Evolutionary conservation across 1,284 basidiomycete genomes (phyloP).

Genomic region (Xerocomus minutiporus): DNA sequence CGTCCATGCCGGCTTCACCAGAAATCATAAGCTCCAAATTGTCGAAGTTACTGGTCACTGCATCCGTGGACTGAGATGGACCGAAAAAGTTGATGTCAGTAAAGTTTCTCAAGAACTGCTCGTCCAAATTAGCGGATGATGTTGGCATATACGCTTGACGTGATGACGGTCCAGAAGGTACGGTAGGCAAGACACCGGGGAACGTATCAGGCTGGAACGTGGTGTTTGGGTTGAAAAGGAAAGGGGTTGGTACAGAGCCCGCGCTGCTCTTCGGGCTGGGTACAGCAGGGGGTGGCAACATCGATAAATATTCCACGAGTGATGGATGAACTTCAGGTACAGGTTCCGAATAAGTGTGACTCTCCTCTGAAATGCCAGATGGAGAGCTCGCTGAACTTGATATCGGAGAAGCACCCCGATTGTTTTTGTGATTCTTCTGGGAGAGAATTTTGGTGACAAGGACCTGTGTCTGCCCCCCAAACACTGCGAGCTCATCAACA

Average conservation of each 20-base stretch:
- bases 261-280: constrained; percentile 11
- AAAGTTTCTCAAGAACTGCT: constrained; percentile 19
- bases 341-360: constrained; percentile 23
- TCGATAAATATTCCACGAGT: constrained; percentile 41
- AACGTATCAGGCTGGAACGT: constrained; percentile 13
- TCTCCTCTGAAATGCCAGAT: constrained; percentile 27
- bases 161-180: constrained; percentile 6
- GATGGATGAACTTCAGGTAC: constrained; percentile 57
- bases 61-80: constrained; percentile 4
- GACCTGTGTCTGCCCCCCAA: constrained; percentile 56
- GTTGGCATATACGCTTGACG: constrained; percentile 14
- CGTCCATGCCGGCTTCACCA: constrained; percentile 51
- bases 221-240: constrained; percentile 12
- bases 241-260: constrained; percentile 9
- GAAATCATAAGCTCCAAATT: constrained; percentile 44
- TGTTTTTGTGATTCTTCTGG: constrained; percentile 24
- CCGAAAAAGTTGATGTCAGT: constrained; percentile 14
- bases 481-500: constrained; percentile 61
- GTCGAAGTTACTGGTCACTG: constrained; percentile 8
- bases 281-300: constrained; percentile 33
- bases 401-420: constrained; percentile 13
- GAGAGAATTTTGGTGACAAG: constrained; percentile 51
- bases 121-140: constrained; percentile 16
- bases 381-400: constrained; percentile 28
- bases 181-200: constrained; percentile 2